Conservation (phyloP, 2,329 filamentous ascomycete species). For the Colletotrichum sp. region DNA sequence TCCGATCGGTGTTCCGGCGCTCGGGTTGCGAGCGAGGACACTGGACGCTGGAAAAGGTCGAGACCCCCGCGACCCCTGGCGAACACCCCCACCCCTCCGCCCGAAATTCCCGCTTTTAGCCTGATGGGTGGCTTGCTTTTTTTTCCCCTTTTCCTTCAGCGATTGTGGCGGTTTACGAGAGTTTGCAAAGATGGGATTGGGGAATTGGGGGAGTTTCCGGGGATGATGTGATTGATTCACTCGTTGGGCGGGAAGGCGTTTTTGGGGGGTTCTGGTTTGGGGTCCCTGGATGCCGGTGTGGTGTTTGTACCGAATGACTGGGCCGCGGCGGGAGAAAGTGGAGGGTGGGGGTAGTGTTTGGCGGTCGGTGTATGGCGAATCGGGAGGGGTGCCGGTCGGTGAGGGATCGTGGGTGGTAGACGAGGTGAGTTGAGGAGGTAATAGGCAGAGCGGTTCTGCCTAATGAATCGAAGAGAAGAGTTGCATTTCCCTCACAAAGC, state of each 20-base stretch:
- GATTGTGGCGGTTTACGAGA: neutral
- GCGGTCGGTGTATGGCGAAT: neutral
- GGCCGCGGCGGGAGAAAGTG: neutral
- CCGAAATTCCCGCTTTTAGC: conserved; percentile 9
- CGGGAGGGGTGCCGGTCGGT: neutral
- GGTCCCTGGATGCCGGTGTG: neutral
- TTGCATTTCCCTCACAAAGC: neutral
- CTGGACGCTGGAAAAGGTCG: neutral
- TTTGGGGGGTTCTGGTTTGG: neutral
- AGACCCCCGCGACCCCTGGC: neutral
- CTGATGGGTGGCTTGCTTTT: neutral
- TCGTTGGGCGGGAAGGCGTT: neutral
- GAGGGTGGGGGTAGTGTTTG: neutral
- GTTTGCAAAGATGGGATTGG: neutral
- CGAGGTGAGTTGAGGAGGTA: neutral
- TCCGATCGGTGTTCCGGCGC: neutral
- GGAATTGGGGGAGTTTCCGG: neutral
- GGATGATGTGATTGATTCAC: neutral
- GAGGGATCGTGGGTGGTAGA: neutral
- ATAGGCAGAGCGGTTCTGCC: neutral
- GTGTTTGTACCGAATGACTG: neutral
- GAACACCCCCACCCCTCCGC: neutral
- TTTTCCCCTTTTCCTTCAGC: neutral
- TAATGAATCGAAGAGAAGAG: fast-evolving
- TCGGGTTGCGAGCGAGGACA: neutral